A percentile compares a stretch with the other conserved stretches of the same genome.
These are phyloP conservation scores for Cryomyces minteri DNA, from an alignment of 495 filamentous ascomycete genomes.

Conservation along the genomic window DNA sequence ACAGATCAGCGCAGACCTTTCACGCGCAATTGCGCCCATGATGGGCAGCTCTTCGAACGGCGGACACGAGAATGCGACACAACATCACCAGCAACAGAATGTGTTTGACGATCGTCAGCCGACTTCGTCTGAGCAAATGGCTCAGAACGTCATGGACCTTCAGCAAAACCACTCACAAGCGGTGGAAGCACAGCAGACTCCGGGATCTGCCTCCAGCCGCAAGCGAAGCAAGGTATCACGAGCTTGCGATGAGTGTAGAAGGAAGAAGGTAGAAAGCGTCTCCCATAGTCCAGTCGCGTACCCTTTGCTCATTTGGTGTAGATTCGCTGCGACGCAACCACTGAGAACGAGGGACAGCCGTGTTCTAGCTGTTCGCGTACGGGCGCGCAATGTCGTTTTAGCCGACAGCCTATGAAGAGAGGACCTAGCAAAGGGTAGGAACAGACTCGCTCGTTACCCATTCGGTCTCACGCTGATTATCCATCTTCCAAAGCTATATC, in stretches of 20 bases:
- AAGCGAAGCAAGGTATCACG: conserved; percentile 85
- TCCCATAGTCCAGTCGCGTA: neutral
- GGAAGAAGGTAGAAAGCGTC: conserved; percentile 53
- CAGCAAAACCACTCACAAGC: conserved; percentile 7
- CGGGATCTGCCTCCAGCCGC: conserved; percentile 12
- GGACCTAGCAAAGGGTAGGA: conserved; percentile 85
- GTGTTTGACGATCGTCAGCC: neutral
- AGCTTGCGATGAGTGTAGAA: conserved; percentile 86
- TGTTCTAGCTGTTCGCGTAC: conserved; percentile 79
- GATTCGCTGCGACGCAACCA: conserved; percentile 83
- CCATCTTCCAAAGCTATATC: conserved; percentile 47
- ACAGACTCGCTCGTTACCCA: neutral
- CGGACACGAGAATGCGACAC: neutral
- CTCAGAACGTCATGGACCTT: conserved; percentile 11
- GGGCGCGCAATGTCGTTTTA: conserved; percentile 65
- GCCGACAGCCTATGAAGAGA: conserved; percentile 83
- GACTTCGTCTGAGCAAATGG: neutral
- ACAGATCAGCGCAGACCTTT: neutral
- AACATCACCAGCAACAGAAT: neutral
- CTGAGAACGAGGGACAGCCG: conserved; percentile 56
- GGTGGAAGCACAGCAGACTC: conserved; percentile 3
- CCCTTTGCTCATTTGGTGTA: conserved; percentile 11
- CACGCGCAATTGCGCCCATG: neutral
- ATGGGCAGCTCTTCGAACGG: neutral
- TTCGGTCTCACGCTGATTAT: neutral